Percentiles rank a stretch among this genome's conserved stretches.
phyloP scores from a whole-genome alignment of 2,329 filamentous ascomycete species.

The Aspergillus fumigatus region DNA sequence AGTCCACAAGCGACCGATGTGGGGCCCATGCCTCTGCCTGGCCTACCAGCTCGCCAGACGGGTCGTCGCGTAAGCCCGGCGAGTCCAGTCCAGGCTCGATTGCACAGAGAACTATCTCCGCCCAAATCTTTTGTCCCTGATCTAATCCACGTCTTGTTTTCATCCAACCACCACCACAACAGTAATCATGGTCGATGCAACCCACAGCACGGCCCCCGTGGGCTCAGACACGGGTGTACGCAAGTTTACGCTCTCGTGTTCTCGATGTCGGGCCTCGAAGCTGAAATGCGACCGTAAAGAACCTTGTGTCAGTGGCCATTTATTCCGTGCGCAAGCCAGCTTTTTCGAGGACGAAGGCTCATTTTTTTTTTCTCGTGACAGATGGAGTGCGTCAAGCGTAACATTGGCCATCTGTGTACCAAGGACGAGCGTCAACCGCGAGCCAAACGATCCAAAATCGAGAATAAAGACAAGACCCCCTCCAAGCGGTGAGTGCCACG shows the following conservation, averaged over 20 bases:
- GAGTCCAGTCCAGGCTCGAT: no score
- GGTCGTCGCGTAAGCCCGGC: no score
- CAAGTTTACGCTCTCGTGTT: conserved; percentile 9
- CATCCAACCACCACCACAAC: neutral
- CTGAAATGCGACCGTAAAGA: conserved; percentile 15
- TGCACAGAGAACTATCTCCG: no score
- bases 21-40: no score
- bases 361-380: neutral
- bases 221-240: neutral
- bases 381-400: conserved; percentile 12
- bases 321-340: no score
- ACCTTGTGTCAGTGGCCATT: conserved; percentile 3
- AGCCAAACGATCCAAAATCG: conserved; percentile 7
- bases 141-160: neutral
- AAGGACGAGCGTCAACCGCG: conserved; percentile 15
- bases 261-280: conserved; percentile 10
- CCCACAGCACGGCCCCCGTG: neutral
- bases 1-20: no score
- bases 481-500: neutral
- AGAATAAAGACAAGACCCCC: neutral
- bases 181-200: neutral
- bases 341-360: no score
- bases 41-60: no score
- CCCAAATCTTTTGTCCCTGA: neutral
- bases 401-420: conserved; percentile 10